Evolutionary conservation across 176 grass and related monocot genomes (phyloP).

Genomic region (Avena atlantica): DNA sequence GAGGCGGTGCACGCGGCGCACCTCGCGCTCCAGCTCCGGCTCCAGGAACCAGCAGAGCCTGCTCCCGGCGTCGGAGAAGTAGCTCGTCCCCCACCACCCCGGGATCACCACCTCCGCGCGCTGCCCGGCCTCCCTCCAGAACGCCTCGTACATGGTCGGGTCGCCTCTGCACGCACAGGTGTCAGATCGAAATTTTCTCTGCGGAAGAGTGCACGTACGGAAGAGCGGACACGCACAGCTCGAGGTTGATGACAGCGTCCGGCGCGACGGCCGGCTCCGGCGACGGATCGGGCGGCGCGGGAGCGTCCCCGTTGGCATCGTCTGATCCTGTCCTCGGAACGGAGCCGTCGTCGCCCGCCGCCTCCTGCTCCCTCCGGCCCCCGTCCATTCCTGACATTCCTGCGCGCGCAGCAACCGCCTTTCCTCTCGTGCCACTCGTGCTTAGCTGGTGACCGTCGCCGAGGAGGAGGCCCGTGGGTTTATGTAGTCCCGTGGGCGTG

Average conservation of each 20-base stretch:
- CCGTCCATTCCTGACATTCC: slow-evolving; percentile 2
- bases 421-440: neutral
- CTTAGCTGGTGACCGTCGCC: neutral
- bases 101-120: slow-evolving; percentile 47
- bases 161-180: slow-evolving; percentile 49
- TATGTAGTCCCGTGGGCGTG: neutral
- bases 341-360: too few species aligned
- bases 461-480: neutral
- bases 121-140: slow-evolving; percentile 54
- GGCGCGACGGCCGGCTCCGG: slow-evolving; percentile 17
- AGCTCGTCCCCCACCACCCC: slow-evolving; percentile 61
- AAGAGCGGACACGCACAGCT: slow-evolving; percentile 49
- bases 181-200: too few species aligned
- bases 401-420: neutral
- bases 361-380: neutral
- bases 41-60: slow-evolving; percentile 71
- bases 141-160: slow-evolving; percentile 76
- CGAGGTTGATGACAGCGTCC: slow-evolving; percentile 66
- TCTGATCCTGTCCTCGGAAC: neutral
- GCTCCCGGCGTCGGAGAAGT: slow-evolving; percentile 53
- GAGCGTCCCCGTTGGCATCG: neutral
- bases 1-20: slow-evolving; percentile 58
- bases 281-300: too few species aligned
- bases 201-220: too few species aligned
- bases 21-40: slow-evolving; percentile 53